Evolutionary conservation across 129 eudicot genomes (phyloP).

Genomic region (Escallonia rubra): DNA sequence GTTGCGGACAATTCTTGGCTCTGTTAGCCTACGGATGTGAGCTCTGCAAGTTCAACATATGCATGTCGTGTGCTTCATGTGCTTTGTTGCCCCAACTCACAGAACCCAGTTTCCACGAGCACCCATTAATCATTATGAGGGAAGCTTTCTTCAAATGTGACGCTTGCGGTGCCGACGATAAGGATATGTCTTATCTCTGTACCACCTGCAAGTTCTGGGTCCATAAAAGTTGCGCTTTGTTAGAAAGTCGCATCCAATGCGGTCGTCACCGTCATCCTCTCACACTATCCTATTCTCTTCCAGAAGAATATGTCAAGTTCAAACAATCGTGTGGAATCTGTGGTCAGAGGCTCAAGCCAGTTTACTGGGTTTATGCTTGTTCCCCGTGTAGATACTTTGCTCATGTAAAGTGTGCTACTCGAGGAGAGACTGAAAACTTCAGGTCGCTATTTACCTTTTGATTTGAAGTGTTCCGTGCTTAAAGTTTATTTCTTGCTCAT

Average conservation of each 20-base stretch:
- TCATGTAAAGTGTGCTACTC: too few species aligned
- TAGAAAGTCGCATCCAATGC: not conserved
- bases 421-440: too few species aligned
- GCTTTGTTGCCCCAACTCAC: not conserved
- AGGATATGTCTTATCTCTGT: not conserved
- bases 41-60: not conserved
- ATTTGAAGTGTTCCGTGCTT: too few species aligned
- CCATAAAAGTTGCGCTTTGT: not conserved
- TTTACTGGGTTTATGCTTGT: too few species aligned
- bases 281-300: not conserved
- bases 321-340: too few species aligned
- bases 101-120: not conserved
- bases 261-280: not conserved
- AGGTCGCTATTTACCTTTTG: too few species aligned
- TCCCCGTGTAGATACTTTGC: too few species aligned
- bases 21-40: too few species aligned
- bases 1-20: too few species aligned
- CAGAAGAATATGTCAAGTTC: too few species aligned
- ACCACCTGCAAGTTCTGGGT: not conserved
- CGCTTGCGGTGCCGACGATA: not conserved
- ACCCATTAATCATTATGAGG: not conserved
- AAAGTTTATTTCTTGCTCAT: too few species aligned
- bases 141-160: not conserved
- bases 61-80: not conserved
- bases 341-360: too few species aligned